These are phyloP conservation scores for Scytalidium sp. DNA, from an alignment of 2,329 filamentous ascomycete genomes.

Conservation along the genomic window DNA sequence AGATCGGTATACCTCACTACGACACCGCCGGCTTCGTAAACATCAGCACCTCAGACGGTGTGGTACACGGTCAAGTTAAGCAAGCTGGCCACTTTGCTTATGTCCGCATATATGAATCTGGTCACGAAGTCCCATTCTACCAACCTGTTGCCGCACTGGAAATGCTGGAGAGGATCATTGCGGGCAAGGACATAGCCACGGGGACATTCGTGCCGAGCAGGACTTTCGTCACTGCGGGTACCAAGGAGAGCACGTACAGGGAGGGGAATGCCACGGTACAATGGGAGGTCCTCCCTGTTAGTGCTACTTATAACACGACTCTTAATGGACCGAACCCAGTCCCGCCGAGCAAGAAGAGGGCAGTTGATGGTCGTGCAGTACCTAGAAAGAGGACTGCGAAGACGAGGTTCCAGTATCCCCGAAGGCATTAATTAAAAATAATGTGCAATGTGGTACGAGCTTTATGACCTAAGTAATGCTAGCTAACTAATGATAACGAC, in stretches of 20 bases:
- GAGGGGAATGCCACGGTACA: conserved; percentile 35
- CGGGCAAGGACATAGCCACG: conserved; percentile 44
- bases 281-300: conserved; percentile 34
- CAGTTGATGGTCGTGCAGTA: background rate
- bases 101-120: conserved; percentile 58
- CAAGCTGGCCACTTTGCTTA: conserved; percentile 72
- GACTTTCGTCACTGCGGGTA: conserved; percentile 16
- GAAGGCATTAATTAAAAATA: background rate
- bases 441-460: no score
- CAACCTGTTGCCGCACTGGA: conserved; percentile 48
- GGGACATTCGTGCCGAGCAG: conserved; percentile 47
- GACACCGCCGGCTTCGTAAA: conserved; percentile 64
- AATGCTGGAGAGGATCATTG: conserved; percentile 49
- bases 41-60: conserved; percentile 60
- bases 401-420: background rate
- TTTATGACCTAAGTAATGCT: no score
- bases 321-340: conserved; percentile 37
- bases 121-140: conserved; percentile 55
- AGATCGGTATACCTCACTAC: conserved; percentile 50
- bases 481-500: no score
- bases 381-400: background rate
- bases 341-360: background rate
- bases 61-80: conserved; percentile 67
- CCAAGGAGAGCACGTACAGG: conserved; percentile 18
- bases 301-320: conserved; percentile 46